A percentile compares a stretch with the other conserved stretches of the same genome.
Evolutionary conservation across 2,329 filamentous ascomycete species (phyloP).

Genomic region (Neonectria magnoliae): DNA sequence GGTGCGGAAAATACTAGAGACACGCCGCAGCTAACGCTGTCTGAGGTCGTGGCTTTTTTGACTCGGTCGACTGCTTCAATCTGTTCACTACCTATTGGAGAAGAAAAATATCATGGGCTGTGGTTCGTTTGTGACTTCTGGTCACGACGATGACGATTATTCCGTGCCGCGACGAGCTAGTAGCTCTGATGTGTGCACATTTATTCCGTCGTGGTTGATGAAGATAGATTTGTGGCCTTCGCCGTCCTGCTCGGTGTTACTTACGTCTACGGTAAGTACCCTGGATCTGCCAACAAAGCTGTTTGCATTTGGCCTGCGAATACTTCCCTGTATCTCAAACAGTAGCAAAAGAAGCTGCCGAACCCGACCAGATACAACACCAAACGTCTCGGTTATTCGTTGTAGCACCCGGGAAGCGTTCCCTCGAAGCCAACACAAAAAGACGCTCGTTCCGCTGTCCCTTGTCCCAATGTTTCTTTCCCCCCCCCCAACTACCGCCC

Average conservation of each 20-base stretch:
- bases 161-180: neutral
- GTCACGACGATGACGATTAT: neutral
- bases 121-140: neutral
- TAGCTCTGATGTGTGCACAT: neutral
- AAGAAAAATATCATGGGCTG: neutral
- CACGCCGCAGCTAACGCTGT: slow-evolving; percentile 21
- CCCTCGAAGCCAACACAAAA: neutral
- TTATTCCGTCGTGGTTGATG: neutral
- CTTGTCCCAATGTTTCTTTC: neutral
- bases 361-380: neutral
- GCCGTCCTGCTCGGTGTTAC: neutral
- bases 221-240: neutral
- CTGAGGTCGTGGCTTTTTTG: slow-evolving; percentile 30
- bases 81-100: neutral
- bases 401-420: neutral
- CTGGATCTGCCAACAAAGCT: neutral
- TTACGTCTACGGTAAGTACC: neutral
- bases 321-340: neutral
- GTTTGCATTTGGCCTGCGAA: neutral
- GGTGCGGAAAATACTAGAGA: slow-evolving; percentile 29
- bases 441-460: slow-evolving; percentile 2
- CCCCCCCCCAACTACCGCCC: neutral
- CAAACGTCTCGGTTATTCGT: neutral
- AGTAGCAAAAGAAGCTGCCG: neutral
- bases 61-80: slow-evolving; percentile 4